Percentiles rank a stretch among this genome's conserved stretches.
These are phyloP conservation scores for Teratosphaeria pseudoeucalypti DNA, from an alignment of 2,329 filamentous ascomycete species.

Conservation along the genomic window DNA sequence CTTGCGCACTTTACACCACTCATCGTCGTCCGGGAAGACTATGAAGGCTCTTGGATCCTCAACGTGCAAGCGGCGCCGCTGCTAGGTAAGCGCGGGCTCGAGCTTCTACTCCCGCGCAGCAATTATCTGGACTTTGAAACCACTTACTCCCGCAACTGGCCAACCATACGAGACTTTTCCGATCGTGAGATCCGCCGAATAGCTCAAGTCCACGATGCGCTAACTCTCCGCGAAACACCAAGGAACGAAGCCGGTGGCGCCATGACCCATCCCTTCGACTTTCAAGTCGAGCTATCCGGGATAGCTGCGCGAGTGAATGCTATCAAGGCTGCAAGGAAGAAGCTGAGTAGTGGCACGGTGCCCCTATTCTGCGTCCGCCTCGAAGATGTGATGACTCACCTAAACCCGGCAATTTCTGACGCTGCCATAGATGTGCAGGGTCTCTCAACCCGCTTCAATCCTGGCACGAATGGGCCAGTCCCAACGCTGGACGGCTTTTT, in stretches of 20 bases:
- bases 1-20: conserved; percentile 17
- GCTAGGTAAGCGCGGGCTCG: conserved; percentile 18
- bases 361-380: conserved; percentile 9
- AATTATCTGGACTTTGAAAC: conserved; percentile 1
- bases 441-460: neutral
- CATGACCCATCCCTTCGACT: neutral
- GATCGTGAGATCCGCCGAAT: neutral
- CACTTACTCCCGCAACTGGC: conserved; percentile 1
- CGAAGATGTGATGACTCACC: conserved; percentile 7
- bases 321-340: conserved; percentile 2
- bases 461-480: neutral
- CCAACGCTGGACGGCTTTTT: neutral
- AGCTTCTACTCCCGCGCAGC: conserved; percentile 16
- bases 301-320: conserved; percentile 4
- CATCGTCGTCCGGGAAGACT: conserved; percentile 11
- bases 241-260: neutral
- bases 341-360: conserved; percentile 1
- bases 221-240: neutral
- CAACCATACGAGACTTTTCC: neutral
- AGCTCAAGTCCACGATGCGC: neutral
- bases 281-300: conserved; percentile 5
- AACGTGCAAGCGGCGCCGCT: conserved; percentile 23
- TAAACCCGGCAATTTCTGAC: conserved; percentile 3
- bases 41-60: conserved; percentile 14
- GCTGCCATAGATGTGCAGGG: neutral